These are phyloP conservation scores for Parafenestella ontariensis DNA, from an alignment of 2,329 filamentous ascomycete species.

Conservation along the genomic window DNA sequence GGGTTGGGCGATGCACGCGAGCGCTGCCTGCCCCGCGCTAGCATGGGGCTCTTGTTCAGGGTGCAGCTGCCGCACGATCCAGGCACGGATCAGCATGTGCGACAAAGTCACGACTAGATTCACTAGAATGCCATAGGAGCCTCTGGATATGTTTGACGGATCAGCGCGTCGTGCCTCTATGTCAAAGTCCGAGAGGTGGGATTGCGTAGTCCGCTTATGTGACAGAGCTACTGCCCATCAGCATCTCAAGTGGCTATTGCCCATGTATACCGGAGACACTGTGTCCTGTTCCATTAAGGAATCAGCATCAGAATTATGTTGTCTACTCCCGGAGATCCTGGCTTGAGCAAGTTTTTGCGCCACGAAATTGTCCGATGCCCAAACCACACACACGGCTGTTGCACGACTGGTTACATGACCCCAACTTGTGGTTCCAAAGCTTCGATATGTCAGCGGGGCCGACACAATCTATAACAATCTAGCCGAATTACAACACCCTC, in stretches of 20 bases:
- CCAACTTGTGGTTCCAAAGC: slow-evolving; percentile 19
- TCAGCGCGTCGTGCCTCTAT: neutral
- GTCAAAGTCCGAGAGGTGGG: neutral
- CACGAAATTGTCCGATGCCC: slow-evolving; percentile 29
- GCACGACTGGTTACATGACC: slow-evolving; percentile 36
- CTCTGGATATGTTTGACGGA: neutral
- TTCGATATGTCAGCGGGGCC: slow-evolving; percentile 41
- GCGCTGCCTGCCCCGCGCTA: slow-evolving; percentile 13
- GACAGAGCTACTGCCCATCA: neutral
- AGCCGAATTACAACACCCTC: slow-evolving; percentile 38
- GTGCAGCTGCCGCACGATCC: slow-evolving; percentile 9
- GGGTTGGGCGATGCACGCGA: neutral
- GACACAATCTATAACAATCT: slow-evolving; percentile 42
- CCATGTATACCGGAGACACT: slow-evolving; percentile 5
- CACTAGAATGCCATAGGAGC: no score
- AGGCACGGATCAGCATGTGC: slow-evolving; percentile 3
- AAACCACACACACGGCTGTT: slow-evolving; percentile 27
- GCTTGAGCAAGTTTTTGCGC: slow-evolving; percentile 47
- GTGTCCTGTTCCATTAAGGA: slow-evolving; percentile 3
- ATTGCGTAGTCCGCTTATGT: neutral
- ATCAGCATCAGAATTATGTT: neutral
- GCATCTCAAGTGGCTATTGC: neutral
- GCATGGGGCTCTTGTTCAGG: slow-evolving; percentile 7
- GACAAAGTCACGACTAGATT: neutral
- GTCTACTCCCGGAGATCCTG: neutral